A percentile compares a stretch with the other conserved stretches of the same genome.
Evolutionary conservation across 331 rosid genomes (phyloP).

Genomic region (Saraca asoca): DNA sequence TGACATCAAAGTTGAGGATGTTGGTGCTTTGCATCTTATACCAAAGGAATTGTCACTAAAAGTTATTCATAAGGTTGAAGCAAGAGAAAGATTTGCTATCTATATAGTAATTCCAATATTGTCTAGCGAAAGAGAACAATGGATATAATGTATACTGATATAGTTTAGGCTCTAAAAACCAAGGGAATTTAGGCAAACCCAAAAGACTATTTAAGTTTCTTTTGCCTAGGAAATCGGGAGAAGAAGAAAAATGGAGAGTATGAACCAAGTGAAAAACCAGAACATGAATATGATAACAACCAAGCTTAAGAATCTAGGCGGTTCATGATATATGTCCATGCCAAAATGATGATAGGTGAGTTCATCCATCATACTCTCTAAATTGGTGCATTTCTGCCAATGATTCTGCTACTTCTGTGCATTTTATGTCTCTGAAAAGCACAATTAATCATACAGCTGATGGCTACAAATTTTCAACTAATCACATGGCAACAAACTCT

Average conservation of each 20-base stretch:
- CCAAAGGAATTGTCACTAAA: no score
- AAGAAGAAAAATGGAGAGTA: conserved; percentile 33
- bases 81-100: no score
- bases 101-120: no score
- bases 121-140: conserved; percentile 50
- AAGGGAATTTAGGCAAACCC: conserved; percentile 46
- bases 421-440: no score
- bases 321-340: conserved; percentile 57
- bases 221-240: conserved; percentile 53
- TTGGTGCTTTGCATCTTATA: conserved; percentile 43
- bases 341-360: conserved; percentile 60
- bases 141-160: conserved; percentile 54
- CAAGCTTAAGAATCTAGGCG: conserved; percentile 48
- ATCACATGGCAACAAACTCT: no score
- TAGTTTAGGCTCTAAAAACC: conserved; percentile 36
- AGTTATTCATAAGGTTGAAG: no score
- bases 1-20: conserved; percentile 25
- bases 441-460: no score
- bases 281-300: conserved; percentile 37
- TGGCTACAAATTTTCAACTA: no score
- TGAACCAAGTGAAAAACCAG: conserved; percentile 41
- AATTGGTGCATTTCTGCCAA: neutral
- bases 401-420: no score
- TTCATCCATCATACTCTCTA: no score
- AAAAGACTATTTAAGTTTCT: conserved; percentile 47